phyloP scores from a whole-genome alignment of 2,329 filamentous ascomycete species.

The Colletotrichum noveboracense region DNA sequence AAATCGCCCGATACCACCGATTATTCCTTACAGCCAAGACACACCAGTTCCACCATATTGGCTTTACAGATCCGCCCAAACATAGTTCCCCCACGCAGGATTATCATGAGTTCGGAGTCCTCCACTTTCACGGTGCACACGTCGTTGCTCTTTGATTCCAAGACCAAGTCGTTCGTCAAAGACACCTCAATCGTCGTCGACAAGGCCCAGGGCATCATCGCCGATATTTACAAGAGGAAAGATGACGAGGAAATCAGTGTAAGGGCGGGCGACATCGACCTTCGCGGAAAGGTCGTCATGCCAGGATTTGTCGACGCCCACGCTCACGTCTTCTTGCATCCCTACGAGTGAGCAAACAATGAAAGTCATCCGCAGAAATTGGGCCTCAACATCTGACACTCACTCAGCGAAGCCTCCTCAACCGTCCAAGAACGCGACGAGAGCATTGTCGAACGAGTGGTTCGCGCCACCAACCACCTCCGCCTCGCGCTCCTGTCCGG shows the following conservation, averaged over 20 bases:
- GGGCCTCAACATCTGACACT: neutral
- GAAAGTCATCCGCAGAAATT: no score
- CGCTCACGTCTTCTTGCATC: constrained; percentile 61
- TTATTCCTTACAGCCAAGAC: neutral
- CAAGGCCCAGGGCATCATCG: constrained; percentile 43
- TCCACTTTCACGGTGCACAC: constrained; percentile 45
- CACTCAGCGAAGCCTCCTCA: constrained; percentile 9
- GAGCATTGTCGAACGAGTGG: constrained; percentile 59
- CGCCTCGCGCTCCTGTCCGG: constrained; percentile 59
- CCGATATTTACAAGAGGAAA: constrained; percentile 32
- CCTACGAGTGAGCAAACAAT: constrained; percentile 41
- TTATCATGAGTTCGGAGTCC: neutral
- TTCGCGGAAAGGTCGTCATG: constrained; percentile 56
- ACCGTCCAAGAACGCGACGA: constrained; percentile 61
- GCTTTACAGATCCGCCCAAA: neutral
- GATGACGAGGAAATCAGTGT: constrained; percentile 27
- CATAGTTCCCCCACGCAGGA: neutral
- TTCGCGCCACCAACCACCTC: constrained; percentile 59
- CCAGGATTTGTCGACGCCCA: constrained; percentile 61
- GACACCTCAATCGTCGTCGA: constrained; percentile 49
- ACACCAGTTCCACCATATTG: neutral
- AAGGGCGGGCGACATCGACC: constrained; percentile 50
- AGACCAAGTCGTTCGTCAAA: constrained; percentile 41
- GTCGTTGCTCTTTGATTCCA: constrained; percentile 51
- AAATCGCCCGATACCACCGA: neutral